Evolutionary conservation across 1,284 basidiomycete species (phyloP).

Genomic region (Microbotryum lychnidis-dioicae): DNA sequence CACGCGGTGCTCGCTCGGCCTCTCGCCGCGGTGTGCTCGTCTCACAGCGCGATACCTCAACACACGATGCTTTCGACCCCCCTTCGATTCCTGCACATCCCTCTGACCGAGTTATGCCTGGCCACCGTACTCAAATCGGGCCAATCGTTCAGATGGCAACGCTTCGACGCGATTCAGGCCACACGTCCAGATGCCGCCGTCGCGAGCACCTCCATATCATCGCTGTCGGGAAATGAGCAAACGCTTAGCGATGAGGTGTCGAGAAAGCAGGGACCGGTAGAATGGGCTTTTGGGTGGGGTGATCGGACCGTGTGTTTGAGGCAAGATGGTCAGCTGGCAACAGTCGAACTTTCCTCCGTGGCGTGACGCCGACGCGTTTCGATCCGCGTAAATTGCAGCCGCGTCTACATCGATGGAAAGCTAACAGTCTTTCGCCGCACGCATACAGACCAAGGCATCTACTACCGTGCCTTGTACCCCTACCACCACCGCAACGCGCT

Average conservation of each 20-base stretch:
- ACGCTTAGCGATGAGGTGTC: background rate
- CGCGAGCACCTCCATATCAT: background rate
- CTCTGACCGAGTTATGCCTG: slow-evolving; percentile 31
- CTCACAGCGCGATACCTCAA: too few species aligned
- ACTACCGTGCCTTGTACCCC: slow-evolving; percentile 32
- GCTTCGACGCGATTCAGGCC: slow-evolving; percentile 1
- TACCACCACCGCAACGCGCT: slow-evolving; percentile 36
- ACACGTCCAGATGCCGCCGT: background rate
- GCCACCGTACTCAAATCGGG: slow-evolving; percentile 30
- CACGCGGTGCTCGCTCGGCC: background rate
- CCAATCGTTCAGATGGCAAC: slow-evolving; percentile 35
- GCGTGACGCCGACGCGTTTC: background rate
- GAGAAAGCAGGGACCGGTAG: slow-evolving; percentile 8
- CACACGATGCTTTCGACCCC: slow-evolving; percentile 28
- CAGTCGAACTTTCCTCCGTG: background rate
- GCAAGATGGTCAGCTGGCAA: slow-evolving; percentile 32
- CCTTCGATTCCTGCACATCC: slow-evolving; percentile 31
- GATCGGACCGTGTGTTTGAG: slow-evolving; percentile 35
- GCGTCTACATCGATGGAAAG: background rate
- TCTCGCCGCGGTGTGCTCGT: background rate
- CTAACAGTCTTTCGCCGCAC: background rate
- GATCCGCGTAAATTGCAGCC: background rate
- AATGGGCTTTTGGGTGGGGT: slow-evolving; percentile 32
- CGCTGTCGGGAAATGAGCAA: background rate
- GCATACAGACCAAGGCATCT: slow-evolving; percentile 21